Evolutionary conservation across 148 eudicot genomes (phyloP), one percentile per base, ranked within the genome.

Genomic region (Silene conica): DNA sequence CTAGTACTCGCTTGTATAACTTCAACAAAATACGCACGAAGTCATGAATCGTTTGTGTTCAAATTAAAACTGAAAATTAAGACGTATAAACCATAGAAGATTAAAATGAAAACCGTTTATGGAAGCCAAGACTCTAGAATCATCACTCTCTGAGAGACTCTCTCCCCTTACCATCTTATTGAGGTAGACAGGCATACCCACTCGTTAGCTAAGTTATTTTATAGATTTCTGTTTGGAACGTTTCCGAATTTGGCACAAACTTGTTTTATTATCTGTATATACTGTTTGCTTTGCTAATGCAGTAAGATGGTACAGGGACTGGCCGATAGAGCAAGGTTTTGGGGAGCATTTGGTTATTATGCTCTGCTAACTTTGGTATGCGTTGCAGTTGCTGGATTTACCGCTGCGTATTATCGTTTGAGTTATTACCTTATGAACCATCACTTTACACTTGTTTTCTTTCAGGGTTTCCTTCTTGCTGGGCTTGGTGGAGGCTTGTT

Each of bases 331-430:
- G 87, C 87, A 70, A 82, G 86, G 76, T 92, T 92, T 79, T 95
- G 93, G 97, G 99, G 99, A 84, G 94, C 90, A 65, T 95, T 85
- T 87, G 99, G 97, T 63, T 84, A 80, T 67, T 95, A 95, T 82
- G 82, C 94, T 72, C 50, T 89, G 59, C 61, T 89, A 15, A 92
- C 92, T 31, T 63, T 86, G 94, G 99, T 95, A 80, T 79, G 90
- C 77, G 18, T 63, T 48, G n/a, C 20, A 56, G n/a, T 58, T n/a
- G n/a, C n/a, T n/a, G n/a, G n/a, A n/a, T n/a, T n/a, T 75, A 41
- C 63, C 73, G 26, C 7, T 73, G 20, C 56, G 25, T 72, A 25
- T 59, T 66, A 50, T 76, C 11, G 12, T 21, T 20, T 50, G 31
- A 54, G 67, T 70, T 75, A 65, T 50, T 26, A 31, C 22, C 5